These are phyloP conservation scores for Dillenia suffruticosa DNA, from an alignment of 164 flowering plant species.

Conservation along the genomic window DNA sequence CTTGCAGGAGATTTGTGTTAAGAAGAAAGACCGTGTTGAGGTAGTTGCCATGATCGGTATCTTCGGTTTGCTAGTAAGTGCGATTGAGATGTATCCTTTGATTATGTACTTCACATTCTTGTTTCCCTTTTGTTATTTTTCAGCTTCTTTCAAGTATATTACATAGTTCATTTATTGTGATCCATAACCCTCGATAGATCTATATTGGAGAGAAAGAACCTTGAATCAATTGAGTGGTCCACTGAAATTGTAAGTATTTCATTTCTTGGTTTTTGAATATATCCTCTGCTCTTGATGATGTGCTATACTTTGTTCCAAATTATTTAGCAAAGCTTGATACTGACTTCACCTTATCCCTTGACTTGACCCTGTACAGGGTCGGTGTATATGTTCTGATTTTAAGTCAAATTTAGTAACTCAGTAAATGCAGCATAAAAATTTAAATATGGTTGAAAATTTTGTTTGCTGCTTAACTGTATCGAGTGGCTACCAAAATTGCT, in stretches of 20 bases:
- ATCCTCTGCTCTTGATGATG: no score
- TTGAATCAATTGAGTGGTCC: constrained; percentile 58
- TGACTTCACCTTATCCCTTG: no score
- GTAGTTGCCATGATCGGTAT: constrained; percentile 65
- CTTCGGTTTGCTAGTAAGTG: constrained; percentile 57
- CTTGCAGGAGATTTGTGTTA: constrained; percentile 76
- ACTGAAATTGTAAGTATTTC: constrained; percentile 51
- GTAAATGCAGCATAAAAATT: no score
- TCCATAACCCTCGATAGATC: constrained; percentile 43
- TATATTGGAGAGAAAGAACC: constrained; percentile 40
- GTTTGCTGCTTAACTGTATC: no score
- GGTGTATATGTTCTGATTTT: no score
- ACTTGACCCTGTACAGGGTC: no score
- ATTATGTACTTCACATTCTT: not conserved
- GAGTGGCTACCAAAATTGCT: no score
- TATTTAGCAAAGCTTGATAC: no score
- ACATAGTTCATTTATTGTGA: not conserved
- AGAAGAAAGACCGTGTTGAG: constrained; percentile 72
- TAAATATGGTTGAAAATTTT: no score
- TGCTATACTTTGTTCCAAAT: no score
- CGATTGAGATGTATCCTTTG: constrained; percentile 73
- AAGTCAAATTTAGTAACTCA: no score
- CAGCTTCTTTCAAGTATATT: constrained; percentile 1
- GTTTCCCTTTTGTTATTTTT: not conserved
- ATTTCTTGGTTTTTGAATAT: not conserved